Conservation (phyloP, 768 basidiomycete species). For the Favolaschia claudopus region DNA sequence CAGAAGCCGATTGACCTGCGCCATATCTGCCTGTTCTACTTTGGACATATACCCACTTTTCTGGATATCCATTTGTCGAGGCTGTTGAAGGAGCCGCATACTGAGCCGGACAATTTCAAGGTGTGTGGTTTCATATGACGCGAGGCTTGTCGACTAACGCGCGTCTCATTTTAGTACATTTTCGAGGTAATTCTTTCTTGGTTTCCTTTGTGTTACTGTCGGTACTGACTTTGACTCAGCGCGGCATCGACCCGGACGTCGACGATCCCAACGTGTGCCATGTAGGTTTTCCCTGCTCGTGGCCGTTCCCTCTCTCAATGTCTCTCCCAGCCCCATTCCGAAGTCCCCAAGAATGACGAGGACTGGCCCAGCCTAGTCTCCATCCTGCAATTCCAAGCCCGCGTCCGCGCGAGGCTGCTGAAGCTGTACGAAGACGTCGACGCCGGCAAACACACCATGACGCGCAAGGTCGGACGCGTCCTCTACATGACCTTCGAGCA, state of each 20-base stretch:
- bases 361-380: constrained; percentile 84
- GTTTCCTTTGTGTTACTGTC: neutral
- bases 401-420: constrained; percentile 76
- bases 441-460: constrained; percentile 56
- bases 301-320: neutral
- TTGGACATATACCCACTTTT: constrained; percentile 94
- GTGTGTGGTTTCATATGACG: constrained; percentile 41
- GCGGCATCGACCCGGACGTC: constrained; percentile 96
- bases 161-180: constrained; percentile 56
- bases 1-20: constrained; percentile 93
- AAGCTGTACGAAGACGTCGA: constrained; percentile 78
- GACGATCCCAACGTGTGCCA: constrained; percentile 90
- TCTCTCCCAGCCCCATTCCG: constrained; percentile 76
- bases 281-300: constrained; percentile 51
- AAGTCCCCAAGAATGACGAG: constrained; percentile 78
- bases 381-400: constrained; percentile 81
- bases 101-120: constrained; percentile 86
- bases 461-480: constrained; percentile 76
- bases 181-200: constrained; percentile 63
- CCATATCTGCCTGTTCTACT: constrained; percentile 96
- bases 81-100: constrained; percentile 77
- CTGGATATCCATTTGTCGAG: constrained; percentile 88
- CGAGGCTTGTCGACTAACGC: constrained; percentile 7
- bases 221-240: constrained; percentile 52
- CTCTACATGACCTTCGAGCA: constrained; percentile 94